A percentile compares a stretch with the other conserved stretches of the same genome.
These are phyloP conservation scores for Sphaceloma murrayae DNA, from an alignment of 2,329 filamentous ascomycete genomes.

Conservation along the genomic window DNA sequence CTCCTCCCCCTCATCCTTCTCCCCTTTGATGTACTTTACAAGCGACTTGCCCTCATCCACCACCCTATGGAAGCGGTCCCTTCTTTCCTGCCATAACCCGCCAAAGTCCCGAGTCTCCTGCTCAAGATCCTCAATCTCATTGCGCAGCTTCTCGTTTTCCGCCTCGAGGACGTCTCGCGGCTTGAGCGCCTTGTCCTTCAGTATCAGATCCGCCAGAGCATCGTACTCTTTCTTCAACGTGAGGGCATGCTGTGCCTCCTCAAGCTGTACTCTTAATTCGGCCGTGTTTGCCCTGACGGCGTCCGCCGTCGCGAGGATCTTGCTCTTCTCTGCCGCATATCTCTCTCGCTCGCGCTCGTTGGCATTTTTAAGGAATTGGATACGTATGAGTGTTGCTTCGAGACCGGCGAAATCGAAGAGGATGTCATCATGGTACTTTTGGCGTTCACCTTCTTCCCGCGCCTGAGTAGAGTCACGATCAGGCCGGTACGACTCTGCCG, in stretches of 20 bases:
- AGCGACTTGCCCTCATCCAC: constrained; percentile 86
- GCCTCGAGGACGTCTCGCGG: constrained; percentile 74
- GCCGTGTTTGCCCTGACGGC: constrained; percentile 66
- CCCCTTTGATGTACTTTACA: constrained; percentile 76
- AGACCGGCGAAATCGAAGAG: constrained; percentile 82
- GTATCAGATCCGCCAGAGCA: constrained; percentile 77
- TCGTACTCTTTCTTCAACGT: constrained; percentile 78
- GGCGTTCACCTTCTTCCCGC: constrained; percentile 43
- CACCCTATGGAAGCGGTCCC: constrained; percentile 78
- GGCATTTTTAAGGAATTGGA: constrained; percentile 76
- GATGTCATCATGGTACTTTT: constrained; percentile 71
- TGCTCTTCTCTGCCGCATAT: constrained; percentile 69
- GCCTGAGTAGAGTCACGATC: background rate
- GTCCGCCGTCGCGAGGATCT: constrained; percentile 70
- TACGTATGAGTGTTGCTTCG: constrained; percentile 73
- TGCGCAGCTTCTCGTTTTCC: constrained; percentile 70
- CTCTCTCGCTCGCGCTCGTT: constrained; percentile 75
- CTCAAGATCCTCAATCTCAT: constrained; percentile 80
- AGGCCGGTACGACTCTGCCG: constrained; percentile 39
- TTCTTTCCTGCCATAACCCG: constrained; percentile 71
- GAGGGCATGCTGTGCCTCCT: constrained; percentile 64
- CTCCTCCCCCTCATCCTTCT: constrained; percentile 89
- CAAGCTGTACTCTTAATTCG: constrained; percentile 62
- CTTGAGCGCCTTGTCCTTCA: constrained; percentile 66
- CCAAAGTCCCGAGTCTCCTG: constrained; percentile 74